Evolutionary conservation across 2,329 filamentous ascomycete species (phyloP), one percentile per base, ranked within the genome.

Genomic region (Neocucurbitaria cava): DNA sequence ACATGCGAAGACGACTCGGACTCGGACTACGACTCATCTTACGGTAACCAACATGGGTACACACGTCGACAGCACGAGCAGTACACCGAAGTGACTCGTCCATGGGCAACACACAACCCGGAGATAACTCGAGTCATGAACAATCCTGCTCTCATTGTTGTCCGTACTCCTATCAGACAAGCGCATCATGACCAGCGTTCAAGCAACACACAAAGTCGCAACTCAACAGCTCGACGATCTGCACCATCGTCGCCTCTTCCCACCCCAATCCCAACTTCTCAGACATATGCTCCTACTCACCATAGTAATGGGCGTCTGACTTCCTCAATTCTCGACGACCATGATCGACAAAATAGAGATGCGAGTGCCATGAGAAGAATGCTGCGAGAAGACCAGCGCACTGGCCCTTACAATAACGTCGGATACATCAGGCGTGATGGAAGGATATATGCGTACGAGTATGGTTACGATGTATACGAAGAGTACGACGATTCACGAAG

Each of bases 381-480:
- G 5, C 2, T 46, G 15, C 21, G 30, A 20, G 43, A 24, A n/a
- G 9, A 18, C 17, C 36, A 42, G 8, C 40, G 24, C 15, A 5
- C 18, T 8, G 35, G 8, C 4, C 50, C 59, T 1, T 61, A 51
- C 13, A 10, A 61, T 17, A 49, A 38, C 1, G 21, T 47, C 7
- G 28, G 50, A 13, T 13, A 28, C 1, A 39, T 47, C 7, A 38
- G 50, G n/a, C 17, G 28, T 0, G 46, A 57, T 5, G 39, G 51
- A 13, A 20, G 6, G 23, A 46, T 50, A 0, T 54, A 31, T 28
- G 54, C 53, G 36, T 46, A 47, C 21, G 30, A 47, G 0, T 54
- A 30, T 24, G 54, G 54, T 30, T 54, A 47, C 17, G 31, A 45
- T 8, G 46, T 46, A n/a, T 54, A 51, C 21, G 20, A 9, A 30